Conservation (phyloP, 1,139 yeast genomes). For the Kodamaea sp. region DNA sequence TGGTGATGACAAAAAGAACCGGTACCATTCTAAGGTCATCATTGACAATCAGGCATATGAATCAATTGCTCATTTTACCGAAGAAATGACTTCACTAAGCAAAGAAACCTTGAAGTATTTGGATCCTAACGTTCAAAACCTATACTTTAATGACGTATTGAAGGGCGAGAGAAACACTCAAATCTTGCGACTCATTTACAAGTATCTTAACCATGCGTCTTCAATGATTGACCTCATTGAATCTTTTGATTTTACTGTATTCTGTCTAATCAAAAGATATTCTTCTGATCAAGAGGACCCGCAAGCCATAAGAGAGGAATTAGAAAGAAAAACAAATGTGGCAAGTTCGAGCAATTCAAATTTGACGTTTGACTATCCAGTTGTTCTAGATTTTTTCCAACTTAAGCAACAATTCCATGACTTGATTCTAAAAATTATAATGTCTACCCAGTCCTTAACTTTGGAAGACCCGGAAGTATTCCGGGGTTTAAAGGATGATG, state of each 20-base stretch:
- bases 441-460: slow-evolving; percentile 71
- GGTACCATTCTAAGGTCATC: slow-evolving; percentile 46
- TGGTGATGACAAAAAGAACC: slow-evolving; percentile 47
- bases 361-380: slow-evolving; percentile 56
- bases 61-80: slow-evolving; percentile 34
- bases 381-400: slow-evolving; percentile 72
- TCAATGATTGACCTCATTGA: slow-evolving; percentile 55
- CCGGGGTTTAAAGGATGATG: slow-evolving; percentile 60
- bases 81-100: slow-evolving; percentile 40
- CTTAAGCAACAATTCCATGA: slow-evolving; percentile 76
- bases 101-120: slow-evolving; percentile 44
- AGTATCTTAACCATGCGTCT: slow-evolving; percentile 50
- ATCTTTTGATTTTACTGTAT: slow-evolving; percentile 63
- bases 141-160: slow-evolving; percentile 33
- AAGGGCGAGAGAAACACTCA: slow-evolving; percentile 54
- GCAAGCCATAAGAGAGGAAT: slow-evolving; percentile 11
- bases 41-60: slow-evolving; percentile 52
- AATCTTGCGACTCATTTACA: slow-evolving; percentile 53
- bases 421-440: slow-evolving; percentile 56
- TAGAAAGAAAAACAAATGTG: slow-evolving; percentile 8
- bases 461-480: slow-evolving; percentile 75
- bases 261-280: slow-evolving; percentile 39
- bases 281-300: slow-evolving; percentile 23
- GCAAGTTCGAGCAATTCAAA: slow-evolving; percentile 14
- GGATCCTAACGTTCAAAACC: slow-evolving; percentile 35